phyloP scores from a whole-genome alignment of 2,329 filamentous ascomycete species.

The Coniella lustricola region DNA sequence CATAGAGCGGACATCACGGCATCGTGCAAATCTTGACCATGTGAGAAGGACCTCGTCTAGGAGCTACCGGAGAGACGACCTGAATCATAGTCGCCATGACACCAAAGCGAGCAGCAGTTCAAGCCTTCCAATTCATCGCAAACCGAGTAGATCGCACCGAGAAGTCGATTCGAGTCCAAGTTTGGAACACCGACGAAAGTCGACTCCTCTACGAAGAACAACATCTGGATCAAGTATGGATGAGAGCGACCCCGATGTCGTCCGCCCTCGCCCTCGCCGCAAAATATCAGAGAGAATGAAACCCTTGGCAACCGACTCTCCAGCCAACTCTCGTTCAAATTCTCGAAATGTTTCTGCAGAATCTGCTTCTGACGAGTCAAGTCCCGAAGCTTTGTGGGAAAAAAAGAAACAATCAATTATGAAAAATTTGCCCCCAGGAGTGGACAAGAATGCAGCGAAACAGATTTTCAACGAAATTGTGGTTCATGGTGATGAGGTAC shows the following conservation, averaged over 20 bases:
- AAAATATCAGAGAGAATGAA: constrained; percentile 10
- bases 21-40: constrained; percentile 1
- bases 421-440: constrained; percentile 70
- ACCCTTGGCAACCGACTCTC: neutral
- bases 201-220: constrained; percentile 6
- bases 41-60: constrained; percentile 2
- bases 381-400: constrained; percentile 49
- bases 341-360: constrained; percentile 23
- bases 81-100: constrained; percentile 16
- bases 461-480: constrained; percentile 96
- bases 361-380: constrained; percentile 32
- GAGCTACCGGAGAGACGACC: constrained; percentile 9
- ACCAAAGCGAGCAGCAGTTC: constrained; percentile 21
- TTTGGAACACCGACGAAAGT: constrained; percentile 5
- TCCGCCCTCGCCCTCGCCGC: constrained; percentile 6
- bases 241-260: constrained; percentile 8
- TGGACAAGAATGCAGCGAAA: constrained; percentile 75
- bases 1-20: constrained; percentile 5
- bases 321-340: constrained; percentile 8
- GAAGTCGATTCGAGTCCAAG: constrained; percentile 7
- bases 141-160: constrained; percentile 10
- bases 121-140: constrained; percentile 16
- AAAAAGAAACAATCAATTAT: constrained; percentile 58
- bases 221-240: constrained; percentile 13
- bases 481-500: constrained; percentile 87